These are phyloP conservation scores for Trichoderma breve DNA, from an alignment of 2,329 filamentous ascomycete genomes.

Conservation along the genomic window DNA sequence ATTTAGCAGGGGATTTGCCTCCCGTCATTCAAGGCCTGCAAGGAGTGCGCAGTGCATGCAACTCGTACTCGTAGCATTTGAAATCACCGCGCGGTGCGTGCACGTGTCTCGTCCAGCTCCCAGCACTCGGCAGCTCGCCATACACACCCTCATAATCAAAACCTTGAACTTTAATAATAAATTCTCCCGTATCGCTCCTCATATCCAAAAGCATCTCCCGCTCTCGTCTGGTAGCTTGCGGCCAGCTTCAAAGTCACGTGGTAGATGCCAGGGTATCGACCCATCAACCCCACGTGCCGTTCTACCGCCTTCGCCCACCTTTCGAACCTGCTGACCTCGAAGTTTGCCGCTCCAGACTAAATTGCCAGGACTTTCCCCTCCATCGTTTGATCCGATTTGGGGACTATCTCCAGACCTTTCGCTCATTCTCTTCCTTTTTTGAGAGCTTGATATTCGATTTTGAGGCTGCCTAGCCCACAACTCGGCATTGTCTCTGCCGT, in stretches of 20 bases:
- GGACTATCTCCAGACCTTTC: neutral
- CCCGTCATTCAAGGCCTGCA: neutral
- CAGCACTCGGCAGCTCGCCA: neutral
- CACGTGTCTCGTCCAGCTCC: neutral
- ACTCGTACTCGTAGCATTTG: neutral
- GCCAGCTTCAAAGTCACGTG: conserved; percentile 14
- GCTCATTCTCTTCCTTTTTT: neutral
- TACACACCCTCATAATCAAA: neutral
- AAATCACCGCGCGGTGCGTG: neutral
- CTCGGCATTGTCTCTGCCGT: neutral
- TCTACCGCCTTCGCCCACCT: conserved; percentile 20
- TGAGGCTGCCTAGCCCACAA: neutral
- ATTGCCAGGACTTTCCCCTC: conserved; percentile 11
- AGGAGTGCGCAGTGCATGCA: neutral
- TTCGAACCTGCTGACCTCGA: conserved; percentile 17
- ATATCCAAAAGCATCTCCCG: neutral
- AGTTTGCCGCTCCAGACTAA: conserved; percentile 12
- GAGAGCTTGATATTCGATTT: neutral
- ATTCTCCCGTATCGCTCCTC: neutral
- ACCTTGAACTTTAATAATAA: neutral
- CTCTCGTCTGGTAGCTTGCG: neutral
- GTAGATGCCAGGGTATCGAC: conserved; percentile 8
- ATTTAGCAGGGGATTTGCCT: neutral
- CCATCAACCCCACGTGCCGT: conserved; percentile 19
- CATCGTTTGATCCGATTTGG: neutral